phyloP scores from a whole-genome alignment of 2,329 filamentous ascomycete species.

The Colletotrichum filicis region DNA sequence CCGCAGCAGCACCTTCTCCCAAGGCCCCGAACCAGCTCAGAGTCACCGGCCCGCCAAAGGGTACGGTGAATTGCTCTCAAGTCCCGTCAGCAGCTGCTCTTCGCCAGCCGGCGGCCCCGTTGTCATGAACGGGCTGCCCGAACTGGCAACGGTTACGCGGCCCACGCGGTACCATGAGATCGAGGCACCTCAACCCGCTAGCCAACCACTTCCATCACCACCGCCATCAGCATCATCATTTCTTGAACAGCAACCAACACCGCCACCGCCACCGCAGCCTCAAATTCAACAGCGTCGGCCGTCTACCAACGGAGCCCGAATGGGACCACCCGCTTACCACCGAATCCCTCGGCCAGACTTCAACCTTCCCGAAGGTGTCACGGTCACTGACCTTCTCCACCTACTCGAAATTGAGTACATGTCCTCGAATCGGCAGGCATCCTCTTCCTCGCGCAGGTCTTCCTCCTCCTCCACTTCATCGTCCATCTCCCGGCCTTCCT shows the following conservation, averaged over 20 bases:
- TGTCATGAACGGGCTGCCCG: not conserved
- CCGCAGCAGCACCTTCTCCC: not conserved
- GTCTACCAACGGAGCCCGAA: not conserved
- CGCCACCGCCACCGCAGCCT: not conserved
- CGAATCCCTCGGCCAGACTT: conserved; percentile 29
- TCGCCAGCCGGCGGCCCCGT: not conserved
- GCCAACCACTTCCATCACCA: not conserved
- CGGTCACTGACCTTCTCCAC: conserved; percentile 25
- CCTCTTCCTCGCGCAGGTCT: not conserved
- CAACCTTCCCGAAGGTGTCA: conserved; percentile 19
- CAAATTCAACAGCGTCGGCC: not conserved
- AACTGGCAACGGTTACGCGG: not conserved
- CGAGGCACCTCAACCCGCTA: not conserved
- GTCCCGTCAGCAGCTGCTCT: not conserved
- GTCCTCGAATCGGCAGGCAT: not conserved
- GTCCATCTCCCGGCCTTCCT: not conserved
- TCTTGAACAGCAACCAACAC: not conserved
- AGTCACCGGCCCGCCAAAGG: not conserved
- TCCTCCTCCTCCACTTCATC: conserved; percentile 7
- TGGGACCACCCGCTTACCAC: conserved; percentile 16
- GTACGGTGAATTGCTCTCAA: not conserved
- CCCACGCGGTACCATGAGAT: not conserved
- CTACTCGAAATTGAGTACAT: conserved; percentile 28
- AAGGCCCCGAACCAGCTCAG: not conserved
- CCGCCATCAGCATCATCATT: not conserved